A percentile compares a stretch with the other conserved stretches of the same genome.
Conservation (phyloP, 202 grass and related monocot genomes). For the Zoysia matrella region DNA sequence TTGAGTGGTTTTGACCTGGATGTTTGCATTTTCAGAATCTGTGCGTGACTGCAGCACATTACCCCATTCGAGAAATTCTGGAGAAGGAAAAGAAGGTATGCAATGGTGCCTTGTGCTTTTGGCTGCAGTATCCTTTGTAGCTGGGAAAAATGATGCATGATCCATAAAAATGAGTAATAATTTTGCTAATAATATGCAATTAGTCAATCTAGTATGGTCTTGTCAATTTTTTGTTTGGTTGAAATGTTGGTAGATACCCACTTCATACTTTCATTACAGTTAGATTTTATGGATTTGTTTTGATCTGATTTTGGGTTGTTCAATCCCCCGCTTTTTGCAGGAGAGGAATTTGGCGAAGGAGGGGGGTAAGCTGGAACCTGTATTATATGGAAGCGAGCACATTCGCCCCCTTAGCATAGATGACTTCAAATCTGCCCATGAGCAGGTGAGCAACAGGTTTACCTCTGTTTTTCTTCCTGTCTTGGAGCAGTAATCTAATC, state of each 20-base stretch:
- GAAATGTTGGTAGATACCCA: not conserved
- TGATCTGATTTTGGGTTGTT: conserved; percentile 5
- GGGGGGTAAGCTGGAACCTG: conserved; percentile 75
- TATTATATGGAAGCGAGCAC: conserved; percentile 77
- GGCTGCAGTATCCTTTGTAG: not conserved
- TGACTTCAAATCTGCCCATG: conserved; percentile 97
- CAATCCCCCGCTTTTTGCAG: conserved; percentile 48
- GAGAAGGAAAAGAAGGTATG: conserved; percentile 99
- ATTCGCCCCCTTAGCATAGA: conserved; percentile 85
- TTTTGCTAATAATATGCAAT: not conserved
- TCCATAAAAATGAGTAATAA: not conserved
- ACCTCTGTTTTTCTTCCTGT: not conserved
- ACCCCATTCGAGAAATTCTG: conserved; percentile 93
- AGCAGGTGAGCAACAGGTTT: conserved; percentile 63
- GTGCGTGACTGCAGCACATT: conserved; percentile 94
- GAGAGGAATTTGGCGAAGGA: conserved; percentile 66
- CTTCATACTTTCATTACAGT: conserved; percentile 7
- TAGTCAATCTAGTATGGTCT: not conserved
- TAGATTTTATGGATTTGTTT: not conserved
- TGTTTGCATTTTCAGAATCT: conserved; percentile 76
- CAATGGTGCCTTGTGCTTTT: conserved; percentile 22
- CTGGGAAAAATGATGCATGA: not conserved
- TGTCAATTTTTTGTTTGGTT: not conserved
- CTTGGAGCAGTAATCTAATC: conserved; percentile 19
- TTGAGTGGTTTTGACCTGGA: conserved; percentile 25